Base-by-base conservation (phyloP, 805 yeast species). In the Teunomyces barrocoloradensis region DNA sequence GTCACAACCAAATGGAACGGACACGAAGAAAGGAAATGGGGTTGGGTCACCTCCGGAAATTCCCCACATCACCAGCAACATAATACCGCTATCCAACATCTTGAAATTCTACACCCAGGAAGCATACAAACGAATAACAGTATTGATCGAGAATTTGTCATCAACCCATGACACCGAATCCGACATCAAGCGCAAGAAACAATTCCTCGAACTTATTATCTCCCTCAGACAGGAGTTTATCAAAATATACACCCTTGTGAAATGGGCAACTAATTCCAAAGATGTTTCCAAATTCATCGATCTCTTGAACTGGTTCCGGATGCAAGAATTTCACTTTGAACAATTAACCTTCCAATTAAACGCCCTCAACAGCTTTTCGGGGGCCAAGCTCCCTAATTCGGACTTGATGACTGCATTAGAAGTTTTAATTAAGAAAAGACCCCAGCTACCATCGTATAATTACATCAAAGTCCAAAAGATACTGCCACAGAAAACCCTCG, bases 341-440 rank as follows among this genome's bases (percentile, higher is more conserved):
- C 66, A 68, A 49, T 55, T 83, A 68, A 79, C 85, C 15, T 78
- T 84, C 68, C 83, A 86, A 10, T 70, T 90, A 34, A 87, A 84
- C 52, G 74, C 75, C n/a, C 70, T 87, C 20, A 87, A 84, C 53
- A 79, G 82, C 44, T 80, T 85, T n/a, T 79, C 89, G 0, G 87
- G 90, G 25, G 98, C 99, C 0, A 91, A 95, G 59, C 69, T 92
- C 45, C 96, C 97, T 4, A 89, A 89, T 63, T 94, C 96, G 0
- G 99, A 94, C 65, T 64, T 94, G 17, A 77, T 83, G 20, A 91
- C 98, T 0, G 89, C 96, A 1, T 69, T 92, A 54, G 95, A 92
- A 60, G 96, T 94, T 0, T 72, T 91, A 46, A 79, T 82, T 35
- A 74, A 79, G 34, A 96, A 96, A 3, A 72, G 85, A 51, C 96